Conservation (phyloP, 164 flowering plant species). For the Piper longum region DNA sequence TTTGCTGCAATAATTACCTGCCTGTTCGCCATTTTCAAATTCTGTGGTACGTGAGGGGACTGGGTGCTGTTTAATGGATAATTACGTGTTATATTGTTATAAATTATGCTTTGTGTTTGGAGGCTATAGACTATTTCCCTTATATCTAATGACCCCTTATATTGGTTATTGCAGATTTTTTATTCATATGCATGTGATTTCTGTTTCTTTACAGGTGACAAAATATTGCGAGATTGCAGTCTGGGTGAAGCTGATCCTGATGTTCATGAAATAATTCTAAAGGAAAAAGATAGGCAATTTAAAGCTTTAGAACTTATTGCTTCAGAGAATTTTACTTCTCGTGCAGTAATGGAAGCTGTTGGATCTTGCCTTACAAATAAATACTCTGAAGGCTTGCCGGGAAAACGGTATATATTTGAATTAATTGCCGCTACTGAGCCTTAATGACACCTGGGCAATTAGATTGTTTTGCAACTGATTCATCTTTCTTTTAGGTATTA, state of each 20-base stretch:
- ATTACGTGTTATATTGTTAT: neutral
- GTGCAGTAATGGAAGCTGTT: constrained; percentile 95
- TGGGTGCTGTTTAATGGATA: no score
- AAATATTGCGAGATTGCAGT: constrained; percentile 34
- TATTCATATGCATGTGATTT: neutral
- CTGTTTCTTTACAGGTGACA: constrained; percentile 23
- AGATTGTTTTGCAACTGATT: neutral
- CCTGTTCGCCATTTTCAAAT: no score
- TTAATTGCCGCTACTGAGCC: no score
- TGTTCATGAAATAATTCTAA: constrained; percentile 46
- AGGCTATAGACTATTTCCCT: neutral
- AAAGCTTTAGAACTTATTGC: constrained; percentile 87
- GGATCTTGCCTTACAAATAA: constrained; percentile 95
- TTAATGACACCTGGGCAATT: neutral
- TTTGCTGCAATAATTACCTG: no score
- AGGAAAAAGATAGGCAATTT: constrained; percentile 76
- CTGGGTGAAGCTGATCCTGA: constrained; percentile 69
- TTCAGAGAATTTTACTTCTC: constrained; percentile 88
- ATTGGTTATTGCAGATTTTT: neutral
- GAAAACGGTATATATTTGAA: constrained; percentile 54
- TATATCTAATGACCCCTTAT: neutral
- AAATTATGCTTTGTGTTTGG: neutral
- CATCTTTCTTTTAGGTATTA: constrained; percentile 42
- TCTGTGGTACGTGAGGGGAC: no score
- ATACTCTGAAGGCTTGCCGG: constrained; percentile 94